Evolutionary conservation across 2,329 filamentous ascomycete genomes (phyloP).

Genomic region (Xylaria hypoxylon): DNA sequence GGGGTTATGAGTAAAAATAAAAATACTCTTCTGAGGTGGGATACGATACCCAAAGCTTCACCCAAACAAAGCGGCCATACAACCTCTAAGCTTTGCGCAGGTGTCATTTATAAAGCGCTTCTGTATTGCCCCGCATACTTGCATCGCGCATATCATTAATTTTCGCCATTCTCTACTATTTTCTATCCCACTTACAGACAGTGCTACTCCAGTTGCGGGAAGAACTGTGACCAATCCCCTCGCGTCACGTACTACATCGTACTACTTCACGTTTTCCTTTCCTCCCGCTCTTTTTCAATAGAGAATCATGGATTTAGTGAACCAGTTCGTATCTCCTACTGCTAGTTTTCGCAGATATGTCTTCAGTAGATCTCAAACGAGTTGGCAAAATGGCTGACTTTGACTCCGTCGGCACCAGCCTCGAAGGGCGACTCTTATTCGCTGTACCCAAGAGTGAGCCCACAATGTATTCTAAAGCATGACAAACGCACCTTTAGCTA

Average conservation of each 20-base stretch:
- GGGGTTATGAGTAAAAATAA: conserved; percentile 49
- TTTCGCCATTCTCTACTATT: background rate
- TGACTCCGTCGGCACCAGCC: conserved; percentile 62
- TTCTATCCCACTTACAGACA: too few species aligned
- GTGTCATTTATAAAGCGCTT: conserved; percentile 8
- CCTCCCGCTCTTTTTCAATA: background rate
- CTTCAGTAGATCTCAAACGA: conserved; percentile 11
- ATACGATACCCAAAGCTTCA: conserved; percentile 27
- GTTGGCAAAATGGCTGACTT: conserved; percentile 51
- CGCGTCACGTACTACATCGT: conserved; percentile 13
- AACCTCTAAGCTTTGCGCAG: conserved; percentile 5
- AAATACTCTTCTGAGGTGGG: conserved; percentile 34
- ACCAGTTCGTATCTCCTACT: conserved; percentile 58
- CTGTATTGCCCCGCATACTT: conserved; percentile 10
- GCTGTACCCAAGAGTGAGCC: conserved; percentile 96
- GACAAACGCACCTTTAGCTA: conserved; percentile 40
- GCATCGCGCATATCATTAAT: background rate
- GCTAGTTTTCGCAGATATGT: background rate
- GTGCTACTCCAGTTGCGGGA: background rate
- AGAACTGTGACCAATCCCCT: conserved; percentile 3
- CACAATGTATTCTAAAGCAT: conserved; percentile 1
- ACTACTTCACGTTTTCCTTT: background rate
- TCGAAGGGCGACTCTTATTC: conserved; percentile 93
- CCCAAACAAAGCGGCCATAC: conserved; percentile 12
- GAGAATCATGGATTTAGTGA: conserved; percentile 63